These are phyloP conservation scores for Pythium aristosporum DNA, from an alignment of 352 stramenopile species.

Conservation along the genomic window DNA sequence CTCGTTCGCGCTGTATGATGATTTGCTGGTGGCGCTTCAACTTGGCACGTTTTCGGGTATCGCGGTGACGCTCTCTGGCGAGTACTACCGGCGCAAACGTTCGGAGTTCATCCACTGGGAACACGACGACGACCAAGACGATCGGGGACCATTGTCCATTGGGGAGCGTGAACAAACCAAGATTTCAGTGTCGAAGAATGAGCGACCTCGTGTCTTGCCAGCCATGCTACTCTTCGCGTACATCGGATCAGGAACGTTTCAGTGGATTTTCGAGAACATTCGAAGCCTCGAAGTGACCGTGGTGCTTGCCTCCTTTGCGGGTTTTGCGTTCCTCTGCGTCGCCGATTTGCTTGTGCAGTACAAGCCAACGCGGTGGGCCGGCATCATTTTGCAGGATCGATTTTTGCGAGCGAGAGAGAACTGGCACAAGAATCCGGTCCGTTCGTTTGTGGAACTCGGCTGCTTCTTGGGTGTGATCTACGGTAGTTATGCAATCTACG, in stretches of 20 bases:
- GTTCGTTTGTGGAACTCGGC: conserved; percentile 82
- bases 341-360: conserved; percentile 56
- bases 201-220: conserved; percentile 34
- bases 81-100: conserved; percentile 71
- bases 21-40: conserved; percentile 75
- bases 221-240: conserved; percentile 83
- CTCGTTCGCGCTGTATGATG: conserved; percentile 80
- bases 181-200: conserved; percentile 1
- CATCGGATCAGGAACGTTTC: conserved; percentile 82
- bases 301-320: conserved; percentile 68
- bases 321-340: conserved; percentile 83
- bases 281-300: conserved; percentile 82
- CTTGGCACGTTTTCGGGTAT: conserved; percentile 84
- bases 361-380: conserved; percentile 50
- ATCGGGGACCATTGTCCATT: background rate
- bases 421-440: conserved; percentile 72
- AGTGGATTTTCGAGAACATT: conserved; percentile 89
- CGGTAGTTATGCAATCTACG: conserved; percentile 83
- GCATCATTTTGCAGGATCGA: conserved; percentile 82
- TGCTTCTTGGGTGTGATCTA: conserved; percentile 89
- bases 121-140: conserved; percentile 26
- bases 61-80: conserved; percentile 70
- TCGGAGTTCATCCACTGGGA: conserved; percentile 54
- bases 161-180: background rate
- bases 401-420: conserved; percentile 75